Conservation (phyloP, 371 early-diverging fungal genomes). For the Zancudomyces culisetae region DNA sequence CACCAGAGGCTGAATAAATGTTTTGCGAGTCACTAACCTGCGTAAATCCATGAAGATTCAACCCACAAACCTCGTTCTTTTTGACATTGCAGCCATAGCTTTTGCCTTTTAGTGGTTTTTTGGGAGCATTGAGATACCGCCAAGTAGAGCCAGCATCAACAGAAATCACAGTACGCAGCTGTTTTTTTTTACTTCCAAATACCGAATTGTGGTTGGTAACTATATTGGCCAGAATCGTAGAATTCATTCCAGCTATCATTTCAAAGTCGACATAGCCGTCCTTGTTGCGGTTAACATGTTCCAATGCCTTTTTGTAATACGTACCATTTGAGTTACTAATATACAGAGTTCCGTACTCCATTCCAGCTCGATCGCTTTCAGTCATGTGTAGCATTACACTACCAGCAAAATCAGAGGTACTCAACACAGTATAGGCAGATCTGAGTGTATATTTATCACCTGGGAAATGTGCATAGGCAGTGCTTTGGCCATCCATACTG, state of each 20-base stretch:
- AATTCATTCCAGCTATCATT: constrained; percentile 76
- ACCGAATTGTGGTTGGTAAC: constrained; percentile 49
- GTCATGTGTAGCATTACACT: constrained; percentile 56
- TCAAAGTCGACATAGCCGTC: constrained; percentile 83
- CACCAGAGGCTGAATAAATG: constrained; percentile 51
- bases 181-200: constrained; percentile 20
- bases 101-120: constrained; percentile 27
- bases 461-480: constrained; percentile 61
- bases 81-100: constrained; percentile 12
- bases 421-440: constrained; percentile 30
- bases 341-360: constrained; percentile 65
- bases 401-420: constrained; percentile 24
- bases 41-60: constrained; percentile 69
- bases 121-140: constrained; percentile 35
- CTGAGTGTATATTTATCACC: constrained; percentile 21
- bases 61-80: constrained; percentile 26
- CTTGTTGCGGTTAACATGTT: constrained; percentile 58
- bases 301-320: constrained; percentile 43
- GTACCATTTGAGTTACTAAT: constrained; percentile 76
- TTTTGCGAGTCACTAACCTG: constrained; percentile 55
- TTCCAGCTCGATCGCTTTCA: constrained; percentile 30
- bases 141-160: constrained; percentile 73
- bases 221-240: constrained; percentile 67
- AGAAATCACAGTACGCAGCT: constrained; percentile 47
- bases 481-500: constrained; percentile 47